Evolutionary conservation across 2,329 filamentous ascomycete genomes (phyloP).

Genomic region (Pseudocercospora pini-densiflorae): DNA sequence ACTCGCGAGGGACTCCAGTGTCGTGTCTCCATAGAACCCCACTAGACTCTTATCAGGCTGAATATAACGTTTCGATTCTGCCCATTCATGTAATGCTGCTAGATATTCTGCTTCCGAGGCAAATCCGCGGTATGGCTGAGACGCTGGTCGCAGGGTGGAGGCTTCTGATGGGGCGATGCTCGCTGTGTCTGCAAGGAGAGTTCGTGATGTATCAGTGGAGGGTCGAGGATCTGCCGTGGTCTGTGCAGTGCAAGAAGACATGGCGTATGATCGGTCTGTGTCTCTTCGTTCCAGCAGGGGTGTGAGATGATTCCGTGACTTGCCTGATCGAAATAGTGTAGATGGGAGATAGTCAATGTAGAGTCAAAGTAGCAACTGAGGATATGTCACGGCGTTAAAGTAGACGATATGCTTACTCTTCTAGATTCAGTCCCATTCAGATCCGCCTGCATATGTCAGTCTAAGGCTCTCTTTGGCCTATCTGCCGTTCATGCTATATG

Average conservation of each 20-base stretch:
- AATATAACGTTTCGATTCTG: constrained; percentile 37
- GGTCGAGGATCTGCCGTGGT: background rate
- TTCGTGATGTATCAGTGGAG: constrained; percentile 6
- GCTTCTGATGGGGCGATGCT: constrained; percentile 2
- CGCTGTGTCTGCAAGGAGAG: background rate
- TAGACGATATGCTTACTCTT: background rate
- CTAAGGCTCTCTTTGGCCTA: background rate
- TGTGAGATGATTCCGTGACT: background rate
- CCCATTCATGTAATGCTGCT: constrained; percentile 36
- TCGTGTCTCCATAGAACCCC: constrained; percentile 38
- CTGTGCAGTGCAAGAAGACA: background rate
- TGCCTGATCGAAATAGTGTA: background rate
- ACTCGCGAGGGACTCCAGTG: constrained; percentile 34
- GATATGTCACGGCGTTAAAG: background rate
- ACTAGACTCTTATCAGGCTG: constrained; percentile 29
- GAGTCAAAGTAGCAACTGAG: background rate
- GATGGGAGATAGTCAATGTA: background rate
- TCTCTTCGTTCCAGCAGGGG: background rate
- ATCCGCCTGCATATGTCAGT: background rate
- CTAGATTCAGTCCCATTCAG: background rate
- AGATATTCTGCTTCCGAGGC: constrained; percentile 36
- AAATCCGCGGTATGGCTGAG: constrained; percentile 36
- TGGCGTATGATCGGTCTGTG: background rate
- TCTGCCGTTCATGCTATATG: background rate
- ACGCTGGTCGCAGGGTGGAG: background rate